Evolutionary conservation across 768 basidiomycete species (phyloP), one percentile per base, ranked within the genome.

Genomic region (Phylloporus sp.): DNA sequence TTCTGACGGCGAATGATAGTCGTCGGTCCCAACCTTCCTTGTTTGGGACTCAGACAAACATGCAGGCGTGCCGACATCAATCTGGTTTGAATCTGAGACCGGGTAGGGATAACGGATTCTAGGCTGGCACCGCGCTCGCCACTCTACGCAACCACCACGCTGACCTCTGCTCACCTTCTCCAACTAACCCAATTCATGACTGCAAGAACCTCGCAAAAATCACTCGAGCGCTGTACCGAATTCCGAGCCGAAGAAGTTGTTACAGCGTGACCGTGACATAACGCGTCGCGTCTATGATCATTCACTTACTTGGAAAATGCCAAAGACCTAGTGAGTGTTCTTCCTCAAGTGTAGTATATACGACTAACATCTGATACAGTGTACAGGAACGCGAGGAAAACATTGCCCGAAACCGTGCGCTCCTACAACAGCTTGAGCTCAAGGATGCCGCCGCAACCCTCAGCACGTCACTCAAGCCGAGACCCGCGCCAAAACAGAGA

Each of bases 301-400:
- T 11, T 35, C 36, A 42, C 42, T 43, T 20, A n/a, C 32, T n/a
- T n/a, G n/a, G n/a, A n/a, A n/a, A n/a, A 78, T 80, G 79, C 54
- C 72, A 6, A 68, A 74, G 28, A 55, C 79, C 69, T 81, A 81
- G 79, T 81, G 58, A 67, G 78, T 58, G n/a, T 24, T 4, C 9
- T 26, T 27, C 22, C 18, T 5, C 20, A 6, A 6, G n/a, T 34
- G 16, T 39, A 38, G n/a, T 24, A 35, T 24, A 28, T 43, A 39
- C 36, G 32, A 57, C 23, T n/a, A n/a, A n/a, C 12, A 12, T 13
- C 26, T 4, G 0, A 16, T 31, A 36, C 49, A 81, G 81, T 38
- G 90, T 91, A 70, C 71, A 78, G 20, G 85, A 90, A 58, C 83
- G 90, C 18, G 83, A 88, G 64, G 84, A 82, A 9, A 92, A 90